A percentile compares a stretch with the other conserved stretches of the same genome.
These are phyloP conservation scores for Komagataella kurtzmanii DNA, from an alignment of 805 yeast species.

Conservation along the genomic window DNA sequence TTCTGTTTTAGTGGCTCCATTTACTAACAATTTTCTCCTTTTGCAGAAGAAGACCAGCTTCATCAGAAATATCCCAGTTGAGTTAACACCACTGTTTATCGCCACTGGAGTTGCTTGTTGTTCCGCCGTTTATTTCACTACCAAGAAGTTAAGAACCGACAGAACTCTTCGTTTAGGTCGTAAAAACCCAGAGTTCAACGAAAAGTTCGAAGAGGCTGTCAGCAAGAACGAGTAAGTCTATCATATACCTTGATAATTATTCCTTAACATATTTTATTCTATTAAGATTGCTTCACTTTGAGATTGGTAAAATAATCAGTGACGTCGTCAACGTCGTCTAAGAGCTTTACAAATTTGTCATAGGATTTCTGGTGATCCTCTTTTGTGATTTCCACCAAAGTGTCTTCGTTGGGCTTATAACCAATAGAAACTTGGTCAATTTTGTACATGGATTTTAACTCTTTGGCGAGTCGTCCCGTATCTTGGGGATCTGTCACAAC, in stretches of 20 bases:
- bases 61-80: conserved; percentile 30
- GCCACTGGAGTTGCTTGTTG: not conserved
- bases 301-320: conserved; percentile 67
- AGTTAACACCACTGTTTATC: conserved; percentile 36
- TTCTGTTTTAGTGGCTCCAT: conserved; percentile 1
- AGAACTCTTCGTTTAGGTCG: conserved; percentile 34
- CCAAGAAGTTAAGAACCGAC: conserved; percentile 37
- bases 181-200: conserved; percentile 27
- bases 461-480: conserved; percentile 46
- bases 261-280: not conserved
- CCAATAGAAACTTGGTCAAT: conserved; percentile 63
- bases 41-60: conserved; percentile 8
- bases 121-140: conserved; percentile 34
- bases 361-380: conserved; percentile 38
- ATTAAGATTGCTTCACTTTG: not conserved
- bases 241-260: not conserved
- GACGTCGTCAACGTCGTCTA: conserved; percentile 79
- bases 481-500: conserved; percentile 53
- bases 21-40: conserved; percentile 1
- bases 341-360: conserved; percentile 39
- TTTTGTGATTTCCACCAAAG: conserved; percentile 36
- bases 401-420: conserved; percentile 51
- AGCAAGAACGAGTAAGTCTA: conserved; percentile 9
- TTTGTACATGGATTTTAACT: conserved; percentile 39
- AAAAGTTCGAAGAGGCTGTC: conserved; percentile 21